Base-by-base conservation (phyloP, 2,329 filamentous ascomycete species). In the Sarocladium oryzae region DNA sequence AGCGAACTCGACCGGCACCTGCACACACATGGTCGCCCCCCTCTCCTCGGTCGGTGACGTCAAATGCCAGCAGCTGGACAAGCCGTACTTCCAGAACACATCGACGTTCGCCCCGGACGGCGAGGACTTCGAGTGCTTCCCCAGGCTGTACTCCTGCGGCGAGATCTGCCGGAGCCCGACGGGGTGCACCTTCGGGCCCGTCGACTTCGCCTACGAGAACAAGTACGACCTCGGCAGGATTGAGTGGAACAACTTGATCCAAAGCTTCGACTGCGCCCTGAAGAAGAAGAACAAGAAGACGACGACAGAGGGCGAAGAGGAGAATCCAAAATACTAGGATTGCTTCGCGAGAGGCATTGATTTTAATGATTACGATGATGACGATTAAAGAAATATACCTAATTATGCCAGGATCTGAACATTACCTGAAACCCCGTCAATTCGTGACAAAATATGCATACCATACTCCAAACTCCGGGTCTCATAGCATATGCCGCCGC, bases 31-130 rank as follows among this genome's bases (percentile, higher is more conserved):
- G 20, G 67, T 71, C 40, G 30, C 46, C 15, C 30, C 20, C 15
- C 20, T 49, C 18, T 37, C 46, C 30, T 18, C 20, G 4, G 46
- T 49, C 46, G 46, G 33, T 8, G 76, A 74, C 60, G 46, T 67
- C 11, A 58, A 79, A 41, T 80, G 77, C 63, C 63, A 74, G 61
- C 64, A 78, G 61, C 65, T 79, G 50, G 59, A 66, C 2, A 53
- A 58, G 8, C 66, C 66, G n/a, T 73, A 69, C 53, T 60, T 60
- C 55, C 55, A 61, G 36, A 75, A 77, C 61, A 65, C 67, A 28
- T 65, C 60, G 50, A 79, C 77, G 0, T 79, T 80, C 58, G 73
- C 73, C 2, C 73, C 73, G 7, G 75, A 79, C 54, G 73, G 68
- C 33, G 75, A 75, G 41, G 56, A 56, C 35, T 78, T 79, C 55